Evolutionary conservation across 2,329 filamentous ascomycete genomes (phyloP), one percentile per base, ranked within the genome.

Genomic region (Aspergillus floridensis): DNA sequence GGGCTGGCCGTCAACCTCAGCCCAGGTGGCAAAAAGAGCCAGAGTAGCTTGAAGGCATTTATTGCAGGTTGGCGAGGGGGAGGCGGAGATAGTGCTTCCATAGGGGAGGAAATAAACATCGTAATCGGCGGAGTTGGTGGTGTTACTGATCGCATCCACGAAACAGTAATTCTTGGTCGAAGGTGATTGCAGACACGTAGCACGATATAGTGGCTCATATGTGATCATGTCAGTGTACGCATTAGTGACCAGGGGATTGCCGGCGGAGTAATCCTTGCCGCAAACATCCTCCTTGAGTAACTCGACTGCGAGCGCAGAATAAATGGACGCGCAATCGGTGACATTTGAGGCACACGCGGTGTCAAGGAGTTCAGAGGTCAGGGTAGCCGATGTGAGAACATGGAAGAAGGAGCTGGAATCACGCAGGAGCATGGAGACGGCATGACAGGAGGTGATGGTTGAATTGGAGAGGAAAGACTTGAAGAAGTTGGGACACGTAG

Each of bases 31-130:
- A 74, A 90, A 97, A 19, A 96, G 84, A 26, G 82, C 82, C 92
- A 98, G 96, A 4, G 90, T 93, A 61, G 90, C 81, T 69, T 88
- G 82, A 48, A 95, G 81, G 73, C 95, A 98, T 46, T 79, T 78
- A 66, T 85, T 88, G 79, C 95, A 99, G 1, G 83, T 86, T 0
- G 92, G 91, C n/a, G 82, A 80, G 26, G 87, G 85, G 22, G 83
- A 83, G 14, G 80, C 81, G 0, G 91, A 90, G 12, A 97, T 78
- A 0, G 81, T 75, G 46, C 87, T 82, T 60, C 95, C 95, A 57
- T 96, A 82, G 0, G 93, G 91, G 3, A 98, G 80, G 69, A 89
- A 93, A 78, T 97, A 99, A 38, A 95, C 83, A 70, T 93, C 93
- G 35, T 86, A 84, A 72, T 95, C 89, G 32, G 86, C 85, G 0